Evolutionary conservation across 1,139 yeast species (phyloP), one percentile per base, ranked within the genome.

Genomic region (Scheffersomyces illinoinensis): DNA sequence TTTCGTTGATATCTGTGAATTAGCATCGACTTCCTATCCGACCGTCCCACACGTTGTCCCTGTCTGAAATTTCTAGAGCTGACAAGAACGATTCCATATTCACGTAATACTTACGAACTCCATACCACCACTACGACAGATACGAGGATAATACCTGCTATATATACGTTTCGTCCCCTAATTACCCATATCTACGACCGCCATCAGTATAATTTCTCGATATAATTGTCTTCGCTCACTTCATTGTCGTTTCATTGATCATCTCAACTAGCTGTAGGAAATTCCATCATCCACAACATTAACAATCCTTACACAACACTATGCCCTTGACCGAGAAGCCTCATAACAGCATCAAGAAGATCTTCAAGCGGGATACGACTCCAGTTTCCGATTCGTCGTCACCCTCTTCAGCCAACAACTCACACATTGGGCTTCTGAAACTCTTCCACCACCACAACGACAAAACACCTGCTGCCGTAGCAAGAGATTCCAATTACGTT

Each of bases 401-500:
- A 33, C 54, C 43, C 14, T 14, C 53, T 12, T 53, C 55, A 2
- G 26, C 56, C 21, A 47, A 64, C 47, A 62, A 61, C 47, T 64
- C 68, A 26, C 71, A 69, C 54, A 66, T 68, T 51, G 76, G 76
- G n/a, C 59, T 78, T 47, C 63, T 73, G 50, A 76, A 74, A 62
- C 54, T 68, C 52, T 69, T 69, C 61, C 68, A 66, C 49, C 59
- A 58, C 53, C 59, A 56, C 24, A 52, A 57, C 52, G 54, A 54
- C 53, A 26, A 48, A 21, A 52, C 19, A 43, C 52, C 47, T 7
- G 21, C 26, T 47, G 53, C 56, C 55, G 50, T 18, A 19, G 53
- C 19, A 18, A 47, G 55, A 21, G 50, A 17, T 5, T 20, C 43
- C 43, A 52, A 48, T 48, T 48, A 48, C 26, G 26, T 48, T 17